Base-by-base conservation (phyloP, 345 rosid genomes). In the Noccaea caerulescens region DNA sequence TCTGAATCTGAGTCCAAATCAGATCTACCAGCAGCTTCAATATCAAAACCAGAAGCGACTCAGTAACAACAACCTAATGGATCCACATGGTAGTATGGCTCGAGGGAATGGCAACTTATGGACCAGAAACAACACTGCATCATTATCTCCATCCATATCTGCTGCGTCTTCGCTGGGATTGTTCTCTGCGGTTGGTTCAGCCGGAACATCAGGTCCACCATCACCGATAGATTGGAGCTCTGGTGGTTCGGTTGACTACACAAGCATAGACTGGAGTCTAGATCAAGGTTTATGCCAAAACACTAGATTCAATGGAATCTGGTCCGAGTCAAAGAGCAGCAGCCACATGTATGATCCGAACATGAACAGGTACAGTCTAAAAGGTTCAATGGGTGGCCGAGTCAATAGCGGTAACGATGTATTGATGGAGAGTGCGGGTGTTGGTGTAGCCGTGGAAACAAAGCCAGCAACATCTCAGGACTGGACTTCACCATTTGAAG, bases 401-500 rank as follows among this genome's bases (percentile, higher is more conserved):
- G 37, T 79, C 27, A 42, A 76, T 10, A 81, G 73, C 23, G 72
- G 71, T 66, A 85, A 77, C 6, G 72, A 82, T 58, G 69, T 71
- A 14, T 39, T 82, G 4, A 51, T 80, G 58, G 84, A 76, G 69
- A 85, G 86, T 30, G 77, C 55, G 1, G 79, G 73, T 18, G 79
- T 66, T 52, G 69, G 67, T 41, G 68, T 69, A 7, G 65, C 23
- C 11, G 66, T 70, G 0, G 92, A 87, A 71, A 57, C 86, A 45
- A 61, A 85, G 23, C 60, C 84, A 6, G 72, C 83, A 1, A 79
- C 80, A 18, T 79, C 88, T 6, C 84, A 72, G 10, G 98, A 89
- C 16, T 92, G 98, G 98, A 85, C 88, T 4, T 92, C 98, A 3
- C 98, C 98, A 5, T 92, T 92, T 70, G 96, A 84, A 78, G 98